phyloP scores from a whole-genome alignment of 2,329 filamentous ascomycete genomes.

The Aspergillus piperis region DNA sequence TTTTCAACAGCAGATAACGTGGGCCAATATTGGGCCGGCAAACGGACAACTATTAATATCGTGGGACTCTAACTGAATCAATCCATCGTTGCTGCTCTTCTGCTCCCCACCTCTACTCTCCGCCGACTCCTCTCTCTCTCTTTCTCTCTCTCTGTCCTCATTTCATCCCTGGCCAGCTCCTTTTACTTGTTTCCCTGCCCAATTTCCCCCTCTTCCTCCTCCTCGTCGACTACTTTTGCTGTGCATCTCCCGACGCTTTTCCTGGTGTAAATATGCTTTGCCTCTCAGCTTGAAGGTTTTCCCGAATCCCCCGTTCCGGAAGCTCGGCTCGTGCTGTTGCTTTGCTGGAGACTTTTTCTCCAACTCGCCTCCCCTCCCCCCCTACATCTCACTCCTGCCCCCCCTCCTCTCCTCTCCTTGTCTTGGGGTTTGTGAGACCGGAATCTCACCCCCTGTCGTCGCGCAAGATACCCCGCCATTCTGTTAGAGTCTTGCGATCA shows the following conservation, averaged over 20 bases:
- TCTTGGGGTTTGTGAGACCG: background rate
- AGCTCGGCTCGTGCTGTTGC: conserved; percentile 16
- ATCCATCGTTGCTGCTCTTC: background rate
- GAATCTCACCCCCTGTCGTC: background rate
- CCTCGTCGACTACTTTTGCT: background rate
- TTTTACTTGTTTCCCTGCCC: background rate
- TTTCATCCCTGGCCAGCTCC: conserved; percentile 3
- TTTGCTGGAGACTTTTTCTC: conserved; percentile 10
- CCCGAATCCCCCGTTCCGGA: conserved; percentile 16
- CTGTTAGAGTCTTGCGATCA: conserved; percentile 40
- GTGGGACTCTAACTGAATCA: background rate
- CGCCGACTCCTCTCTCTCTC: conserved; percentile 4
- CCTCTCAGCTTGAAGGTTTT: conserved; percentile 12
- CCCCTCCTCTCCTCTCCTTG: conserved; percentile 15
- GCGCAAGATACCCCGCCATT: conserved; percentile 1
- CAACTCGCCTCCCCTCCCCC: background rate
- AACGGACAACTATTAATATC: background rate
- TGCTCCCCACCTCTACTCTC: conserved; percentile 13
- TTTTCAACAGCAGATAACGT: background rate
- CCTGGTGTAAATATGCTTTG: conserved; percentile 21
- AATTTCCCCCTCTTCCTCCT: background rate
- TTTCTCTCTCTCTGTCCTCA: too few relatives aligned
- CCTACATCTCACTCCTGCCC: conserved; percentile 12
- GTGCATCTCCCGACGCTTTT: conserved; percentile 2
- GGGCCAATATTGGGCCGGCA: background rate